Percentiles rank a stretch among this genome's conserved stretches.
Evolutionary conservation across 441 rosid genomes (phyloP).

Genomic region (Erodium texanum): DNA sequence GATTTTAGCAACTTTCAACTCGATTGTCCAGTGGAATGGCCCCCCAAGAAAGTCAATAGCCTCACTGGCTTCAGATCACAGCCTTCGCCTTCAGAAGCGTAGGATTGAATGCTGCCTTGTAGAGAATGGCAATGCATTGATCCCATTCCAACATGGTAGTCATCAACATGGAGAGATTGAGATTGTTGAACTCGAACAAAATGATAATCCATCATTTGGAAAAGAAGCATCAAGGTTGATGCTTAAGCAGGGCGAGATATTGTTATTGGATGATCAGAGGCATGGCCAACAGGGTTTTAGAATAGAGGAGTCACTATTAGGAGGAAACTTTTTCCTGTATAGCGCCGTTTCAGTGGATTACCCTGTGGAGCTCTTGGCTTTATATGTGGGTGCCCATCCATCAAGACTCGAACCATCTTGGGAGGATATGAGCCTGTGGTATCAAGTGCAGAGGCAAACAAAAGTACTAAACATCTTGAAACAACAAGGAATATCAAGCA

Average conservation of each 20-base stretch:
- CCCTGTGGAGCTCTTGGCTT: slow-evolving; percentile 30
- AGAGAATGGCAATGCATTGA: slow-evolving; percentile 27
- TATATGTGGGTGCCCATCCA: slow-evolving; percentile 56
- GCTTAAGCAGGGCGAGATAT: slow-evolving; percentile 35
- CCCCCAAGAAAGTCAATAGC: slow-evolving; percentile 48
- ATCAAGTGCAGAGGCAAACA: slow-evolving; percentile 63
- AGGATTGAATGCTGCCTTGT: slow-evolving; percentile 31
- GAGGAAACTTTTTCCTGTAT: slow-evolving; percentile 38
- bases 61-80: slow-evolving; percentile 41
- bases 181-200: slow-evolving; percentile 36
- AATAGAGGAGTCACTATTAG: slow-evolving; percentile 36
- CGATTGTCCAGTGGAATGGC: slow-evolving; percentile 43
- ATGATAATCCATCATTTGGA: slow-evolving; percentile 20
- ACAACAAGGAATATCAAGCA: slow-evolving; percentile 37
- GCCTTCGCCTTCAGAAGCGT: slow-evolving; percentile 48
- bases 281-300: slow-evolving; percentile 43
- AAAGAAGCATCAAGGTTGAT: slow-evolving; percentile 29
- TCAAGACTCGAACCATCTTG: slow-evolving; percentile 54
- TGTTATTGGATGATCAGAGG: slow-evolving; percentile 40
- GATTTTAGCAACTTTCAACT: slow-evolving; percentile 47
- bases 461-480: slow-evolving; percentile 50
- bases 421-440: slow-evolving; percentile 67
- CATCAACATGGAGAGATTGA: slow-evolving; percentile 47
- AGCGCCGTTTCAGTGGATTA: slow-evolving; percentile 31
- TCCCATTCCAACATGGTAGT: slow-evolving; percentile 25